Evolutionary conservation across 2,329 filamentous ascomycete species (phyloP), one percentile per base, ranked within the genome.

Genomic region (Lojkania enalia): DNA sequence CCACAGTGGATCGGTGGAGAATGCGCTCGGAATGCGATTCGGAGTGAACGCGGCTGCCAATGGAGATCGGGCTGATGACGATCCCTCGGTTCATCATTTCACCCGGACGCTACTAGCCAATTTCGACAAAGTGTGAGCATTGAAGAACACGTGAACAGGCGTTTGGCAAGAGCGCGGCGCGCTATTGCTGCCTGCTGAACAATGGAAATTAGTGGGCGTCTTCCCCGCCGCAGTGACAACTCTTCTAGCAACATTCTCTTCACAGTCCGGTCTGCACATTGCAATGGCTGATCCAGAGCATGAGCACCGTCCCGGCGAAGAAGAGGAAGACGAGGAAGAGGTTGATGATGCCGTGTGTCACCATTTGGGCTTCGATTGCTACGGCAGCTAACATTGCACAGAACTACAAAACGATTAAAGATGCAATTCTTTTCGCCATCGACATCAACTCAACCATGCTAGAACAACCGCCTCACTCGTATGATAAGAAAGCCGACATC

Each of bases 371-470:
- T 33, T 33, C 12, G 20, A 12, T 20, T 25, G 18, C 20, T n/a
- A n/a, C 15, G 6, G 7, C 30, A 29, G 32, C 57, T 67, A 35
- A 67, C 43, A 18, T 2, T 14, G 14, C 20, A 9, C 43, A 66
- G 90, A 85, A 84, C 70, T 99, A 94, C 76, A 95, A 91, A 74
- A 80, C 86, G 1, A 86, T 91, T 65, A 96, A 96, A 74, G 94
- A 99, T 83, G 94, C 94, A n/a, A 82, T 97, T n/a, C 79, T 99
- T 18, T 92, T 99, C 66, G 92, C 90, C 12, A 96, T 99, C 60
- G 87, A 97, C 53, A 71, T 97, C 64, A 96, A 88, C 76, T 73
- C 83, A 27, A 90, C 90, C 0, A 99, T 97, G 92, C 75, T 97
- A 51, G 74, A 69, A 55, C 74, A 75, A 31, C 88, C 88, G 16